Evolutionary conservation across 768 basidiomycete genomes (phyloP).

Genomic region (Pilatotrama ljubarskyi): DNA sequence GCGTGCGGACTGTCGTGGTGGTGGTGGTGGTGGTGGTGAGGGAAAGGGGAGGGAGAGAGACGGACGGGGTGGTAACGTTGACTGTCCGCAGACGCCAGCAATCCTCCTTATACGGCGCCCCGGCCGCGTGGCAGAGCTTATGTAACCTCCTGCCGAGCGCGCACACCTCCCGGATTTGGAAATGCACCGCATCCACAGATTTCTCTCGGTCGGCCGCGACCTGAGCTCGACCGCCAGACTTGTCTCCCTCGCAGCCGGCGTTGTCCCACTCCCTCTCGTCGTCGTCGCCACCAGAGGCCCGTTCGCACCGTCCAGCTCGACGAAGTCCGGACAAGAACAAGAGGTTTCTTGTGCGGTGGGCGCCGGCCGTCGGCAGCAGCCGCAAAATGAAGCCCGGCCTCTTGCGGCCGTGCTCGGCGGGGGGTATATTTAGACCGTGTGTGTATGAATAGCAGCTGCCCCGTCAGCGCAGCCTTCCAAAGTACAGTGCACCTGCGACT

Average conservation of each 20-base stretch:
- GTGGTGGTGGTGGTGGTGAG: conserved; percentile 11
- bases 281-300: conserved; percentile 2
- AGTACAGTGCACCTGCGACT: no score
- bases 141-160: conserved; percentile 11
- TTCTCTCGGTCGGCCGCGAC: conserved; percentile 18
- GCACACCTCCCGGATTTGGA: not conserved
- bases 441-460: conserved; percentile 7
- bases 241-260: not conserved
- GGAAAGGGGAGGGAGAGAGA: conserved; percentile 2
- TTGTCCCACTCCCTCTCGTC: conserved; percentile 1
- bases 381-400: not conserved
- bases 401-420: conserved; percentile 5
- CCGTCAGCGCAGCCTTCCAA: not conserved
- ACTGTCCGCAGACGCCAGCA: conserved; percentile 7
- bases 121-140: conserved; percentile 11
- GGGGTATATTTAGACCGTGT: conserved; percentile 7
- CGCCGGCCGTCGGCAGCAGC: conserved; percentile 5
- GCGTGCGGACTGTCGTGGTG: not conserved
- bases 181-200: not conserved
- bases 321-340: not conserved
- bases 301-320: not conserved
- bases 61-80: conserved; percentile 11
- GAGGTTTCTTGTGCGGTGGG: not conserved
- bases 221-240: conserved; percentile 12
- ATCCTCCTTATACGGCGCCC: conserved; percentile 8